Percentiles rank a stretch among this genome's conserved stretches.
phyloP scores from a whole-genome alignment of 106 monocot genomes.

The Allium cepa region DNA sequence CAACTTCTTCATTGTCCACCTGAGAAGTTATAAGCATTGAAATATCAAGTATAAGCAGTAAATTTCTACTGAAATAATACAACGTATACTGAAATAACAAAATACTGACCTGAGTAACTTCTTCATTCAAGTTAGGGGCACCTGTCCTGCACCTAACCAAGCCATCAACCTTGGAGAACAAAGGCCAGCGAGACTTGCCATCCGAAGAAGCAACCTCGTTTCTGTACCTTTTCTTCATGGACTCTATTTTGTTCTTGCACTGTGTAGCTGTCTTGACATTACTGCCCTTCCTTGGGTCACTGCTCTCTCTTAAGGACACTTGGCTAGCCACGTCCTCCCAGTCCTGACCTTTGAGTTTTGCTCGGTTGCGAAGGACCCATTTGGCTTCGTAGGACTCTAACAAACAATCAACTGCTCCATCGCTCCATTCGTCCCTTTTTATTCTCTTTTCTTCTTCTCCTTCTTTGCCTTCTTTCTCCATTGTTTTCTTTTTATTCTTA shows the following conservation, averaged over 20 bases:
- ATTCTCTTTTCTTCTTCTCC: not conserved
- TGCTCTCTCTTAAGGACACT: not conserved
- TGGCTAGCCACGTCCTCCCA: conserved; percentile 19
- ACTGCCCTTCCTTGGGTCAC: not conserved
- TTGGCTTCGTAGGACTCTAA: conserved; percentile 15
- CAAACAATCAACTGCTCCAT: conserved; percentile 12
- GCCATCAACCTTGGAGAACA: conserved; percentile 7
- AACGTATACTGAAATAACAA: not conserved
- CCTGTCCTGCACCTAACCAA: conserved; percentile 10
- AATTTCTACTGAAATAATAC: too few relatives aligned
- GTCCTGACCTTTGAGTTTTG: conserved; percentile 25
- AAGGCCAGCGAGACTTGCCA: conserved; percentile 10
- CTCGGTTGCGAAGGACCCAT: conserved; percentile 16
- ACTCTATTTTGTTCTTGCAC: conserved; percentile 28
- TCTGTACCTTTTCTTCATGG: conserved; percentile 25
- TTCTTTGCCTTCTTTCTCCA: not conserved
- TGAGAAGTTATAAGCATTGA: not conserved
- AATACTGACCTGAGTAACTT: not conserved
- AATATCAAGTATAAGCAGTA: not conserved
- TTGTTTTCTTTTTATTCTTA: not conserved
- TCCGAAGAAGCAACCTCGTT: conserved; percentile 11
- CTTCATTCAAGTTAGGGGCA: not conserved
- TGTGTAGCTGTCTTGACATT: conserved; percentile 10
- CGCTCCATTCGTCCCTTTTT: conserved; percentile 23
- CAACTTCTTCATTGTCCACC: not conserved